A percentile compares a stretch with the other conserved stretches of the same genome.
Conservation (phyloP, 2,329 filamentous ascomycete genomes). For the Didymella segeticola region DNA sequence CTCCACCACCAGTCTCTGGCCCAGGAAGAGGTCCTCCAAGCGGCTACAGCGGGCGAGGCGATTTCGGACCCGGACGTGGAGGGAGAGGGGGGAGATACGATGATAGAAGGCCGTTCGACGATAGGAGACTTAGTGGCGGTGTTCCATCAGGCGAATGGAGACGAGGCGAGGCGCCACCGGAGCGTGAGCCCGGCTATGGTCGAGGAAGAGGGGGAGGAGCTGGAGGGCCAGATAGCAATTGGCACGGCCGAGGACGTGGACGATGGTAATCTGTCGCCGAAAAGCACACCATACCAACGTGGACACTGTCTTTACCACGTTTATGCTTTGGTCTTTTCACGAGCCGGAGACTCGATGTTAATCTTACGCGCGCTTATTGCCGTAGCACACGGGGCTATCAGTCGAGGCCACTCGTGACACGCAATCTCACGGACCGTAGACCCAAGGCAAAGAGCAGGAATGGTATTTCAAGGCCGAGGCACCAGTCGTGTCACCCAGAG, state of each 20-base stretch:
- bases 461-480: background rate
- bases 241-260: constrained; percentile 45
- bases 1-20: constrained; percentile 55
- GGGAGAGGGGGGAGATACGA: constrained; percentile 46
- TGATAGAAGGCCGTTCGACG: constrained; percentile 28
- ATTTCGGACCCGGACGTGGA: constrained; percentile 47
- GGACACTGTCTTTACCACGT: background rate
- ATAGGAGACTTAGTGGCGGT: constrained; percentile 51
- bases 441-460: background rate
- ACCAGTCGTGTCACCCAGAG: background rate
- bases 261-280: constrained; percentile 33
- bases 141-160: constrained; percentile 69
- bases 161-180: constrained; percentile 68
- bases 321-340: too few relatives aligned
- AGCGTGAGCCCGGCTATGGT: constrained; percentile 46
- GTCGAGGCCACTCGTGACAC: background rate
- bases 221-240: constrained; percentile 28
- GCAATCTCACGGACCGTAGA: background rate
- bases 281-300: background rate
- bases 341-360: background rate
- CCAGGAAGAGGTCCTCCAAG: constrained; percentile 39
- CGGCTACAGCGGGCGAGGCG: constrained; percentile 41
- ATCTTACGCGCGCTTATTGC: background rate
- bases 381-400: background rate
- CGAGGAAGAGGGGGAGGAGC: constrained; percentile 46